Percentiles rank a stretch among this genome's conserved stretches.
Evolutionary conservation across 805 yeast species (phyloP).

Genomic region (Hanseniaspora guilliermondii): DNA sequence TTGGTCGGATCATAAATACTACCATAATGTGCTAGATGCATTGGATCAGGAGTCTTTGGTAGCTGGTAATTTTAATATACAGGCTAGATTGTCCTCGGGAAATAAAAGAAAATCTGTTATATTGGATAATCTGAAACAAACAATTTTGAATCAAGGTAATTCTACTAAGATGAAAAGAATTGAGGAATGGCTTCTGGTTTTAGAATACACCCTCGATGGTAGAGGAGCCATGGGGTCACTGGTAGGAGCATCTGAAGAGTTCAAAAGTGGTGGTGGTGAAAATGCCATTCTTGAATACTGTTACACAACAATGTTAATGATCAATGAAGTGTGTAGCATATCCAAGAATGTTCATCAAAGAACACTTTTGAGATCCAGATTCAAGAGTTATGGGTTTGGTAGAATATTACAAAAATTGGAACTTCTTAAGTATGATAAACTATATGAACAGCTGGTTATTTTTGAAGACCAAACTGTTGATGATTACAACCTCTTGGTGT

Average conservation of each 20-base stretch:
- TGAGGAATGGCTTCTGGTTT: conserved; percentile 58
- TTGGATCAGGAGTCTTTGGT: conserved; percentile 29
- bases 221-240: conserved; percentile 80
- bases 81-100: conserved; percentile 18
- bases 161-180: conserved; percentile 36
- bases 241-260: conserved; percentile 86
- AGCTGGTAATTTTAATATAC: conserved; percentile 16
- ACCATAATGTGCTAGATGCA: conserved; percentile 29
- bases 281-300: conserved; percentile 31
- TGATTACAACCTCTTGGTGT: conserved; percentile 24
- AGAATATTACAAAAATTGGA: conserved; percentile 36
- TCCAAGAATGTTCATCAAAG: conserved; percentile 25
- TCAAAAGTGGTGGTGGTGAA: conserved; percentile 34
- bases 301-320: conserved; percentile 24
- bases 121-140: conserved; percentile 7
- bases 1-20: conserved; percentile 36
- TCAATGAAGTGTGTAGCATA: conserved; percentile 24
- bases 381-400: conserved; percentile 25
- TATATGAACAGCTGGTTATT: conserved; percentile 54
- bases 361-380: conserved; percentile 24
- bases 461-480: conserved; percentile 38
- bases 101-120: conserved; percentile 13
- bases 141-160: conserved; percentile 15
- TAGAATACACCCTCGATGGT: conserved; percentile 62
- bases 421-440: conserved; percentile 45